Percentiles rank a stretch among this genome's conserved stretches.
These are phyloP conservation scores for Furcasterigmium furcatum DNA, from an alignment of 2,329 filamentous ascomycete genomes.

Conservation along the genomic window DNA sequence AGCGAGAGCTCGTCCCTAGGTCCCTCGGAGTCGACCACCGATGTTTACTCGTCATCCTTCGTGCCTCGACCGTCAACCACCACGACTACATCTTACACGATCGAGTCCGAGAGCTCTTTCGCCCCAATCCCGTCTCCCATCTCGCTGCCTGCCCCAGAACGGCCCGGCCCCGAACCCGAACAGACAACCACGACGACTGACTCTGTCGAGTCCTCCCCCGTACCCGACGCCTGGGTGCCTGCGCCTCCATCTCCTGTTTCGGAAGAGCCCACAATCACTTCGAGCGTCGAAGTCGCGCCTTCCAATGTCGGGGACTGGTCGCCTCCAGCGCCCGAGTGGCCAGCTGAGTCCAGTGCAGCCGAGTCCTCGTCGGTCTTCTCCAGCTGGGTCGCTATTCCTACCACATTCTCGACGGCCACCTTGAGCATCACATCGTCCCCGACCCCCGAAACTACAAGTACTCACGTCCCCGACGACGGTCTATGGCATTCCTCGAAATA, in stretches of 20 bases:
- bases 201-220: neutral
- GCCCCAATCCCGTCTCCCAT: neutral
- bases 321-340: too few relatives aligned
- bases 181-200: too few relatives aligned
- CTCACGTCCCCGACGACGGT: constrained; percentile 34
- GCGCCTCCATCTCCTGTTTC: neutral
- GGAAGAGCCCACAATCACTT: too few relatives aligned
- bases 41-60: neutral
- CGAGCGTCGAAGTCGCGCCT: too few relatives aligned
- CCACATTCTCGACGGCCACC: neutral
- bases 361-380: too few relatives aligned
- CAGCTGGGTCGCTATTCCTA: too few relatives aligned
- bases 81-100: neutral
- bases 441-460: constrained; percentile 4
- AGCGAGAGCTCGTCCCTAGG: neutral
- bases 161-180: too few relatives aligned
- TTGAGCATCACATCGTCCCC: constrained; percentile 2
- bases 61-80: neutral
- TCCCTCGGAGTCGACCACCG: neutral
- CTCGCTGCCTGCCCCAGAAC: too few relatives aligned
- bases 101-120: neutral
- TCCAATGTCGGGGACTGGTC: too few relatives aligned
- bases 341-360: too few relatives aligned
- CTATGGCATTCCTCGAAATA: constrained; percentile 41
- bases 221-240: too few relatives aligned